Evolutionary conservation across 441 rosid species (phyloP).

Genomic region (Adansonia gregorii): DNA sequence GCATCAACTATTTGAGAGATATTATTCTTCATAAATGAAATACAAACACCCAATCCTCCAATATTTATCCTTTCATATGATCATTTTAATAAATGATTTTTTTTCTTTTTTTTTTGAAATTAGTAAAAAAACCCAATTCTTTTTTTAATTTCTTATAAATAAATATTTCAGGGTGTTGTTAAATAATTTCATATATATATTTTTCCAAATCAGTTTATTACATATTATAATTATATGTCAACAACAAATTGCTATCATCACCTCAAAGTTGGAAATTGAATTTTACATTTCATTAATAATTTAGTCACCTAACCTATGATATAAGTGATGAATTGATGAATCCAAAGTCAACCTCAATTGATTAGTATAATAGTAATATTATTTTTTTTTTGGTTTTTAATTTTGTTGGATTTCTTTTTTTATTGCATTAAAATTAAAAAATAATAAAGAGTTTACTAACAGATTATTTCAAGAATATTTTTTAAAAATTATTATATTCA

Average conservation of each 20-base stretch:
- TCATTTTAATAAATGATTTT: not conserved
- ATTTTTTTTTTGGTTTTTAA: too few relatives aligned
- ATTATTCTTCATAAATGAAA: not conserved
- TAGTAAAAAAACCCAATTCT: too few relatives aligned
- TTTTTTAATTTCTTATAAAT: not conserved
- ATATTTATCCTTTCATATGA: not conserved
- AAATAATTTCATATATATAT: not conserved
- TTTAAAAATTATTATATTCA: too few relatives aligned
- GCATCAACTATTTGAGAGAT: not conserved
- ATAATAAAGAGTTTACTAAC: not conserved
- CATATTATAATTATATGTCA: not conserved
- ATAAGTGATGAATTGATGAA: not conserved
- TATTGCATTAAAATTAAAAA: not conserved
- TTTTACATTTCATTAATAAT: not conserved
- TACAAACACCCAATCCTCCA: not conserved
- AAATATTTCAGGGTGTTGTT: not conserved
- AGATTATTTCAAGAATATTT: too few relatives aligned
- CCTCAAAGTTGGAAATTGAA: not conserved
- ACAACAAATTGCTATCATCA: not conserved
- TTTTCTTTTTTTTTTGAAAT: too few relatives aligned
- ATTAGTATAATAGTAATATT: too few relatives aligned
- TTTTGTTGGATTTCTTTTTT: too few relatives aligned
- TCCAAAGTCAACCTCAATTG: too few relatives aligned
- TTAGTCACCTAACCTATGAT: slow-evolving; percentile 12
- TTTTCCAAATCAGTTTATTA: not conserved